Percentiles rank a stretch among this genome's conserved stretches.
Conservation (phyloP, 495 filamentous ascomycete species). For the Evernia prunastri region DNA sequence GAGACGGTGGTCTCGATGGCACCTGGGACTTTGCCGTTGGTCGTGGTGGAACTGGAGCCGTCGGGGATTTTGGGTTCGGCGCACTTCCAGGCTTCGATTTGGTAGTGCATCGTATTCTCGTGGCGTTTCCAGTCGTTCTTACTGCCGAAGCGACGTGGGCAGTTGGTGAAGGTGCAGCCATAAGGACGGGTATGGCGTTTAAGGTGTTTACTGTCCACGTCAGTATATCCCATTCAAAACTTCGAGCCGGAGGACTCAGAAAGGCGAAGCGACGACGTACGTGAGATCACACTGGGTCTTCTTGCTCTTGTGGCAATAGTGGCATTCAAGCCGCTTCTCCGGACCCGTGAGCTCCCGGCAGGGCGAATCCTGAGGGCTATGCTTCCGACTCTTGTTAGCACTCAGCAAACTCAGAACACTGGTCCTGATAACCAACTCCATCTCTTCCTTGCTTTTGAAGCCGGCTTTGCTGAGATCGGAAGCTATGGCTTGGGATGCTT, state of each 20-base stretch:
- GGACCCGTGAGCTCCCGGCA: neutral
- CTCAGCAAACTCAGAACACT: constrained; percentile 2
- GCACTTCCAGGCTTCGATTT: constrained; percentile 74
- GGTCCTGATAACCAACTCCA: constrained; percentile 6
- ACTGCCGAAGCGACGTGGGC: constrained; percentile 75
- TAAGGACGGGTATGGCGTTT: constrained; percentile 85
- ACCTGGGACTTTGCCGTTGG: constrained; percentile 22
- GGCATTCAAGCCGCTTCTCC: constrained; percentile 40
- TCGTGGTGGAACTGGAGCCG: constrained; percentile 27
- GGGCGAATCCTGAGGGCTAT: neutral
- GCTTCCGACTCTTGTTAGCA: constrained; percentile 8
- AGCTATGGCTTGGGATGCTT: constrained; percentile 11
- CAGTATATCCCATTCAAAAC: neutral
- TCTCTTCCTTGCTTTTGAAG: neutral
- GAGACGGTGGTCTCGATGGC: constrained; percentile 9
- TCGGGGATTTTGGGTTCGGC: constrained; percentile 27
- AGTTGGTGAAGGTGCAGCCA: constrained; percentile 72
- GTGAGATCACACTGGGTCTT: constrained; percentile 62
- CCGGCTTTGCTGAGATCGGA: constrained; percentile 6
- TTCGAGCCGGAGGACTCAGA: neutral
- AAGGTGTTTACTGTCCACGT: constrained; percentile 63
- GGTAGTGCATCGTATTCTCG: constrained; percentile 80
- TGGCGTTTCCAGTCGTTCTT: constrained; percentile 98
- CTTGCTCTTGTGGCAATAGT: constrained; percentile 49
- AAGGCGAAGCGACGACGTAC: constrained; percentile 38